Evolutionary conservation across 371 early-diverging fungal genomes (phyloP).

Genomic region (Rhizopus microsporus): DNA sequence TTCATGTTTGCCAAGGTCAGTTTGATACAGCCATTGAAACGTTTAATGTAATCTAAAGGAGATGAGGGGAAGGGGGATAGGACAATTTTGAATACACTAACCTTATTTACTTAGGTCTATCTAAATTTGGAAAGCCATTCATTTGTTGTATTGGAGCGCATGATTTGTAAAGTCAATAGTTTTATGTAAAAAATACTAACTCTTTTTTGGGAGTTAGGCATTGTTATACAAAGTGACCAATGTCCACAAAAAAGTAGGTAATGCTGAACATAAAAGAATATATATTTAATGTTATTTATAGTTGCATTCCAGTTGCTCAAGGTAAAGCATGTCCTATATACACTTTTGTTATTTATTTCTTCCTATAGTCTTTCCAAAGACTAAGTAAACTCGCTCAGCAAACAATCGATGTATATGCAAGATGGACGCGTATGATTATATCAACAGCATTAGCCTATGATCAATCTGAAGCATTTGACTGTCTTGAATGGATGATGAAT

Average conservation of each 20-base stretch:
- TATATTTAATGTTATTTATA: slow-evolving; percentile 1
- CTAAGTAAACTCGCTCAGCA: slow-evolving; percentile 1
- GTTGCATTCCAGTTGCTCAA: slow-evolving; percentile 11
- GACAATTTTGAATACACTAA: not conserved
- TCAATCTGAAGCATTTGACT: not conserved
- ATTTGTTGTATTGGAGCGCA: slow-evolving; percentile 15
- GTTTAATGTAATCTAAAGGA: slow-evolving; percentile 13
- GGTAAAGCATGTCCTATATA: slow-evolving; percentile 4
- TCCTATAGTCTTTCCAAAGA: slow-evolving; percentile 10
- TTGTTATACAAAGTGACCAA: slow-evolving; percentile 9
- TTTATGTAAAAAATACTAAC: not conserved
- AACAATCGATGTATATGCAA: slow-evolving; percentile 15
- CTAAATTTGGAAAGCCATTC: not conserved
- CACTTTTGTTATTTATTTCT: not conserved
- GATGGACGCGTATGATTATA: slow-evolving; percentile 19
- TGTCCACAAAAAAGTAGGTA: slow-evolving; percentile 19
- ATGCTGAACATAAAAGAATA: not conserved
- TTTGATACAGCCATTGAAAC: slow-evolving; percentile 12
- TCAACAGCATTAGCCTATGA: slow-evolving; percentile 1
- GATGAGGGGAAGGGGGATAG: not conserved
- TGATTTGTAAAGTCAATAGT: slow-evolving; percentile 12
- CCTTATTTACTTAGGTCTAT: not conserved
- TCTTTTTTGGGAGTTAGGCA: not conserved
- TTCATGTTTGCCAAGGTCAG: slow-evolving; percentile 1
- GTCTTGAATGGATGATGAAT: slow-evolving; percentile 5